phyloP scores from a whole-genome alignment of 2,329 filamentous ascomycete species.

The Rutstroemia sp. region DNA sequence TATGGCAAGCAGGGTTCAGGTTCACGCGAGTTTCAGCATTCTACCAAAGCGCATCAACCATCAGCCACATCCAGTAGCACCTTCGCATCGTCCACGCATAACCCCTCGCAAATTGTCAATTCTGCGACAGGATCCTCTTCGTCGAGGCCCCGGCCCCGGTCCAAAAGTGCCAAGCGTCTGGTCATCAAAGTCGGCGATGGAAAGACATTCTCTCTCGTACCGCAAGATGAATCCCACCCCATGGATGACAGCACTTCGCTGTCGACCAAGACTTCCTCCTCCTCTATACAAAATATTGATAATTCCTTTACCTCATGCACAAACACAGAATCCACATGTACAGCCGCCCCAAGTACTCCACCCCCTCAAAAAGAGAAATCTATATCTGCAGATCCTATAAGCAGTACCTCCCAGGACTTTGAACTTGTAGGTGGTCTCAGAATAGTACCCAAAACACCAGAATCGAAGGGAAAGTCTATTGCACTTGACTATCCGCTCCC shows the following conservation, averaged over 20 bases:
- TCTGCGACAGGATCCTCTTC: conserved; percentile 25
- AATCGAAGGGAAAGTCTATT: conserved; percentile 25
- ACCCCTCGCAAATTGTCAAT: conserved; percentile 16
- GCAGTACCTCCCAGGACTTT: conserved; percentile 28
- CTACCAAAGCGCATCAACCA: conserved; percentile 16
- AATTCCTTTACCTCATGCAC: conserved; percentile 27
- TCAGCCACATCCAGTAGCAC: conserved; percentile 18
- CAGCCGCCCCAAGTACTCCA: conserved; percentile 20
- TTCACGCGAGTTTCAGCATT: conserved; percentile 24
- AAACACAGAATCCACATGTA: conserved; percentile 11
- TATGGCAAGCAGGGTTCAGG: conserved; percentile 15
- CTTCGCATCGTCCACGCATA: conserved; percentile 20
- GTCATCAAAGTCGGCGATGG: conserved; percentile 24
- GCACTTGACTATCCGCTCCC: conserved; percentile 18
- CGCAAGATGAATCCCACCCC: conserved; percentile 19
- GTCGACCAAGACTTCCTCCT: conserved; percentile 20
- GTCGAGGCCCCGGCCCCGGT: conserved; percentile 19
- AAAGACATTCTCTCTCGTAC: conserved; percentile 27
- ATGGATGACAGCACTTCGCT: conserved; percentile 16
- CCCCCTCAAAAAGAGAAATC: conserved; percentile 19
- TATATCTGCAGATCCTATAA: conserved; percentile 28
- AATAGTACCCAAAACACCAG: conserved; percentile 30
- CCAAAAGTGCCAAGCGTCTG: conserved; percentile 22
- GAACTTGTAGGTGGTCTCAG: conserved; percentile 29
- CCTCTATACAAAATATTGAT: conserved; percentile 21